phyloP scores from a whole-genome alignment of 768 basidiomycete species.

The Mycena olivaceomarginata region DNA sequence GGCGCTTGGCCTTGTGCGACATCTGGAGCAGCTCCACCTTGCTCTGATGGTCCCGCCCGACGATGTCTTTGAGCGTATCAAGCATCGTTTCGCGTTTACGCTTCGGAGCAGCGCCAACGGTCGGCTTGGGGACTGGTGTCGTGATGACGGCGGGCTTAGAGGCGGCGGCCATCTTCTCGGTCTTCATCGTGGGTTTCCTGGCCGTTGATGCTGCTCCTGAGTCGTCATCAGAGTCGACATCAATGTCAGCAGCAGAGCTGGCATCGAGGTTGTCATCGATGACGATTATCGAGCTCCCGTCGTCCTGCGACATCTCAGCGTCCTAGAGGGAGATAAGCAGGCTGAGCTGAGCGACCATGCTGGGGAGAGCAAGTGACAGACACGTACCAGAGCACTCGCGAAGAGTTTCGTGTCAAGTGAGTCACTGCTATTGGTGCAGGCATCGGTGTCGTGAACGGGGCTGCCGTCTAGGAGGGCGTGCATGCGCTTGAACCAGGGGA shows the following conservation, averaged over 20 bases:
- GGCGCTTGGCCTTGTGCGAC: too few relatives aligned
- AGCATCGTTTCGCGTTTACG: neutral
- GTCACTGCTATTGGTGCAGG: neutral
- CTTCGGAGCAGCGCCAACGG: neutral
- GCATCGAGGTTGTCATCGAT: neutral
- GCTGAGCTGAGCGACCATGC: neutral
- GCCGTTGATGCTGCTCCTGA: neutral
- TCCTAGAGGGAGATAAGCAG: conserved; percentile 1
- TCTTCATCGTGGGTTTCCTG: neutral
- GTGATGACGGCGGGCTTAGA: neutral
- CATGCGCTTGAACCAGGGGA: neutral
- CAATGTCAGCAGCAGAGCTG: neutral
- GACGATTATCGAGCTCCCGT: neutral
- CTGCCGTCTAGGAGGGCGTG: neutral
- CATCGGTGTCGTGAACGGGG: neutral
- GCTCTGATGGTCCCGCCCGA: neutral
- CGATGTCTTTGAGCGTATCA: neutral
- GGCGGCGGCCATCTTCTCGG: too few relatives aligned
- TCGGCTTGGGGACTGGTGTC: neutral
- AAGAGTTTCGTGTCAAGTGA: neutral
- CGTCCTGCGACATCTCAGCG: neutral
- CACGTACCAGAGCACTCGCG: neutral
- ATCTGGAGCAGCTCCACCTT: too few relatives aligned
- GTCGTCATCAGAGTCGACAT: neutral
- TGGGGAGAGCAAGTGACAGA: neutral